phyloP scores from a whole-genome alignment of 768 basidiomycete genomes.

The Kwoniella pini region DNA sequence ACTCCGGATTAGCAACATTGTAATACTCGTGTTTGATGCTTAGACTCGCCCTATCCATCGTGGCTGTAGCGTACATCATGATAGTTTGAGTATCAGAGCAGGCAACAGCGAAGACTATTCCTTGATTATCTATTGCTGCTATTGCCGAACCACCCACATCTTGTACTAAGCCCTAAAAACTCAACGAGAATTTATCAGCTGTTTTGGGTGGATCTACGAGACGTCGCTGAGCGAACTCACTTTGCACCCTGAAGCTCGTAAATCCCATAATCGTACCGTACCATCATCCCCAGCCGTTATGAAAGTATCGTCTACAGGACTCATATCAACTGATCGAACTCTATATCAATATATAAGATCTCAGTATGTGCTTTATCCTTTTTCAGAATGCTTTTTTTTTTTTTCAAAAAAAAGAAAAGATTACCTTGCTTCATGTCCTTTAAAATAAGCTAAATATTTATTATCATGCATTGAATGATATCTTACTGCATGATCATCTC shows the following conservation, averaged over 20 bases:
- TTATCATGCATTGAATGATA: constrained; percentile 96
- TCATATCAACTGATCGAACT: constrained; percentile 87
- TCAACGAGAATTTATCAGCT: no score
- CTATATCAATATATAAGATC: constrained; percentile 47
- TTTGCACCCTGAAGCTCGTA: constrained; percentile 73
- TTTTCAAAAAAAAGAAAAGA: no score
- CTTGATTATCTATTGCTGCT: constrained; percentile 46
- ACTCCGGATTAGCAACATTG: background rate
- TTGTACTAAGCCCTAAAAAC: constrained; percentile 46
- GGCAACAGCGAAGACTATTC: constrained; percentile 47
- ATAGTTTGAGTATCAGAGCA: constrained; percentile 40
- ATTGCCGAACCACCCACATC: constrained; percentile 50
- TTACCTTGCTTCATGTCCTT: constrained; percentile 76
- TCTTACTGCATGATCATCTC: constrained; percentile 82
- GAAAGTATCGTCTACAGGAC: constrained; percentile 90
- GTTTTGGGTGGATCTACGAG: no score
- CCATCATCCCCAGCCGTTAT: constrained; percentile 92
- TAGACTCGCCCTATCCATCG: constrained; percentile 45
- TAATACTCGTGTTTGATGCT: background rate
- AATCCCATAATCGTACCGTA: constrained; percentile 94
- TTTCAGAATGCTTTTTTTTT: background rate
- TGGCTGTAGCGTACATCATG: constrained; percentile 37
- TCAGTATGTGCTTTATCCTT: no score
- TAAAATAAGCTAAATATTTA: constrained; percentile 93
- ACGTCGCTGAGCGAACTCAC: constrained; percentile 42